Base-by-base conservation (phyloP, 441 rosid genomes). In the Jatropha podagrica region DNA sequence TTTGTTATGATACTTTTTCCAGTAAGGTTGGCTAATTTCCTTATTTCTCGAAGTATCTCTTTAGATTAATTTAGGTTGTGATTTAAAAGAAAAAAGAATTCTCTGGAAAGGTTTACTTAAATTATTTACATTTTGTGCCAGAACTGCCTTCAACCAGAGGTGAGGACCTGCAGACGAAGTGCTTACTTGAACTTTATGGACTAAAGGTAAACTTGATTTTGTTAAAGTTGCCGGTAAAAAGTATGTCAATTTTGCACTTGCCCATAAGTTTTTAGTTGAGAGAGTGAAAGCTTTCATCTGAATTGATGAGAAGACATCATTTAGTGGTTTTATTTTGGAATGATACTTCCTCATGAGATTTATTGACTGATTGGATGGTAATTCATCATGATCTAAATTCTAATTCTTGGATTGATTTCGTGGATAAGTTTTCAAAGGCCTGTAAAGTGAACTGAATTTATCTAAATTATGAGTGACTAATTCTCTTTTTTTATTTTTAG, bases 121-220 rank as follows among this genome's bases (percentile, higher is more conserved):
- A 46, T 18, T 55, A 42, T 68, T 60, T 72, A 48, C 74, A 27
- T 68, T 80, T 80, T 72, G 70, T 77, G 61, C 71, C 89, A 96
- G 99, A 88, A 65, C 81, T 96, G 86, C 98, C 99, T 78, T 89
- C 97, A 69, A 90, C 80, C 76, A 86, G 94, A 89, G 98, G 99
- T 64, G 97, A 94, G 75, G 98, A 96, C 73, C 82, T 96, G 85
- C 98, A 94, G 90, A 81, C 88, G 40, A 94, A 91, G 85, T 92
- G 99, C 81, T 85, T 96, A 74, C 92, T 94, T 72, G 98, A 94
- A 86, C 93, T 96, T 80, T 93, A 94, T 77, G 98, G 98, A 79
- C 81, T 94, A 60, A 92, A 94, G 97, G 99, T 96, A 83, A 74
- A 37, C 52, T 72, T 48, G 48, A 73, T 69, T 42, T 60, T 32